Base-by-base conservation (phyloP, 805 yeast species). In the Blastobotrys attinorum region DNA sequence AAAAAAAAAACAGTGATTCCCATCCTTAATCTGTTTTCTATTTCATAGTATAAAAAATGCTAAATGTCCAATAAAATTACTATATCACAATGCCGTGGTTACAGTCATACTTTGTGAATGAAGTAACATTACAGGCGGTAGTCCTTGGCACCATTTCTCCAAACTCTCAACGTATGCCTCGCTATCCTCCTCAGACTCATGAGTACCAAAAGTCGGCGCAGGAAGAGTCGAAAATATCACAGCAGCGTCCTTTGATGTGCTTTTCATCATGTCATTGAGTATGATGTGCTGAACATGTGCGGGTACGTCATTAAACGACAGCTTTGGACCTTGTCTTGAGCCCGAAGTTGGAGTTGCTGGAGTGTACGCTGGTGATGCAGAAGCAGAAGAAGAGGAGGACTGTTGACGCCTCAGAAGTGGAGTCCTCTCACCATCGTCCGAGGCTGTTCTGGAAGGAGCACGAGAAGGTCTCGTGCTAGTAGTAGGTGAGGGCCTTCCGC, bases 41-140 rank as follows among this genome's bases (percentile, higher is more conserved):
- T n/a, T n/a, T n/a, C n/a, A n/a, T n/a, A n/a, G n/a, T n/a, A n/a
- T n/a, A n/a, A n/a, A n/a, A n/a, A n/a, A n/a, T n/a, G n/a, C n/a
- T n/a, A n/a, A n/a, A n/a, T n/a, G n/a, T n/a, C n/a, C n/a, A n/a
- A n/a, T n/a, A n/a, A n/a, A n/a, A n/a, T n/a, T n/a, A n/a, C n/a
- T n/a, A n/a, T n/a, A n/a, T n/a, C n/a, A n/a, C n/a, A 90, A 67
- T 25, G 95, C 92, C 4, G 97, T 89, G 0, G 98, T 90, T 2
- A 90, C 98, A 0, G 98, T 92, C 71, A 92, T 88, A 0, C 95
- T 83, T 65, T 87, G 95, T 0, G 97, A 86, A 57, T 92, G 90
- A 43, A 92, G 72, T 48, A 92, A 62, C 59, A 92, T 59, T 1
- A 78, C 72, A 0, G 97, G 96, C 0, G 96, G 96, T 31, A 92